A percentile compares a stretch with the other conserved stretches of the same genome.
These are phyloP conservation scores for Cryphonectria radicalis DNA, from an alignment of 2,329 filamentous ascomycete species.

Conservation along the genomic window DNA sequence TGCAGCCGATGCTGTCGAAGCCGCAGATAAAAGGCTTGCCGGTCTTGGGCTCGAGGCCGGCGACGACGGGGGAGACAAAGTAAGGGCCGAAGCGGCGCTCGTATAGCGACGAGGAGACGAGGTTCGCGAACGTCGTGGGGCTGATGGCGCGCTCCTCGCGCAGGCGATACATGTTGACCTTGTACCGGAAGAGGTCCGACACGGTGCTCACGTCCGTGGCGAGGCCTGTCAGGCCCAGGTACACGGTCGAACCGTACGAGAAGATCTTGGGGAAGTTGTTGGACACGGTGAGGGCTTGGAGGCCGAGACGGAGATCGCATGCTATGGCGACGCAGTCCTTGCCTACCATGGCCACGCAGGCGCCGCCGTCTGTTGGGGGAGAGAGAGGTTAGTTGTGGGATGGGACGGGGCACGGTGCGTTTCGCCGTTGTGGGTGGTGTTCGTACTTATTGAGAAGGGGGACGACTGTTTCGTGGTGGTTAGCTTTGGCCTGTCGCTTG, in stretches of 20 bases:
- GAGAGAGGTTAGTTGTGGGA: slow-evolving; percentile 32
- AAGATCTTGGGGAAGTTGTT: slow-evolving; percentile 99
- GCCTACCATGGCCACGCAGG: slow-evolving; percentile 97
- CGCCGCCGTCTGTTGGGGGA: slow-evolving; percentile 71
- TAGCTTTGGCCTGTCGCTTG: slow-evolving; percentile 37
- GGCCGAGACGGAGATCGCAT: slow-evolving; percentile 95
- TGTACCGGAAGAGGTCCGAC: slow-evolving; percentile 97
- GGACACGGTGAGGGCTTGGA: slow-evolving; percentile 94
- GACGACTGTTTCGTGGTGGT: slow-evolving; percentile 64
- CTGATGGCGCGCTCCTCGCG: slow-evolving; percentile 97
- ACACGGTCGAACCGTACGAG: slow-evolving; percentile 86
- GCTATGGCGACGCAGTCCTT: slow-evolving; percentile 99
- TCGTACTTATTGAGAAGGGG: slow-evolving; percentile 89
- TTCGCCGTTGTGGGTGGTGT: not conserved
- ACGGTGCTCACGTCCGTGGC: slow-evolving; percentile 96
- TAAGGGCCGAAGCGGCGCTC: slow-evolving; percentile 95
- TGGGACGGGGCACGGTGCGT: slow-evolving; percentile 17
- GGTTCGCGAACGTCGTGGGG: slow-evolving; percentile 93
- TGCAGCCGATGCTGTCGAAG: slow-evolving; percentile 98
- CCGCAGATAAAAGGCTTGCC: slow-evolving; percentile 97
- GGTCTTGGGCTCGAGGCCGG: slow-evolving; percentile 91
- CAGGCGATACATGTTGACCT: slow-evolving; percentile 99
- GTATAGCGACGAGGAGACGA: slow-evolving; percentile 89
- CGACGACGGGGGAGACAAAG: slow-evolving; percentile 94
- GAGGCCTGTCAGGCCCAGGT: slow-evolving; percentile 92